Base-by-base conservation (phyloP, 176 grass and related monocot species). In the Hordeum marinum region DNA sequence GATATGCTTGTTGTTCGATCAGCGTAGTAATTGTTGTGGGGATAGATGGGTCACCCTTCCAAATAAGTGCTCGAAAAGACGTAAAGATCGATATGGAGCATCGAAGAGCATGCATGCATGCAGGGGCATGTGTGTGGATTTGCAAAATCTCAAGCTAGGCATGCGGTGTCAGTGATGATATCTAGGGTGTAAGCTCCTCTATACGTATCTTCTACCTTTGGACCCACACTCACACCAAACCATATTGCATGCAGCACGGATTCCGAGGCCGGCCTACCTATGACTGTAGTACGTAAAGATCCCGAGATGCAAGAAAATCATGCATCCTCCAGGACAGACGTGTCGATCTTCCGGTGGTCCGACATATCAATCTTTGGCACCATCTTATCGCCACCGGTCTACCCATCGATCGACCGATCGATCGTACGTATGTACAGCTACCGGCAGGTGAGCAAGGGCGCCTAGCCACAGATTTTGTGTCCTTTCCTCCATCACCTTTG, bases 151-250 rank as follows among this genome's bases (percentile, higher is more conserved):
- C 2, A 9, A 41, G 8, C 46, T 17, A 6, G 41, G 2, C 11
- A 2, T 71, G 21, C 18, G n/a, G 68, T 45, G 69, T 8, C 41
- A 74, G 71, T 29, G 71, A 11, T 74, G 25, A 46, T 50, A 74
- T 74, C 42, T 74, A 6, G 10, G 40, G 40, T 72, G 71, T 74
- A 25, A 75, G 43, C n/a, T 25, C 72, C 72, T 29, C 72, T 74
- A 74, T 31, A n/a, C n/a, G n/a, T n/a, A 74, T 75, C 43, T 75
- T 20, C 71, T 74, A 46, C 70, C 29, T 73, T 75, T 75, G 72
- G 72, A 75, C 43, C 41, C 27, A 26, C 69, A 15, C 13, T 2
- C 27, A 63, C 2, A 65, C 62, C 67, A 41, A 23, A 40, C 35
- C 39, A 9, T 8, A 41, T 41, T 45, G 36, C 68, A 70, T 31